Percentiles rank a stretch among this genome's conserved stretches.
Evolutionary conservation across 495 filamentous ascomycete species (phyloP).

Genomic region (Melanomma pulvis-pyrius): DNA sequence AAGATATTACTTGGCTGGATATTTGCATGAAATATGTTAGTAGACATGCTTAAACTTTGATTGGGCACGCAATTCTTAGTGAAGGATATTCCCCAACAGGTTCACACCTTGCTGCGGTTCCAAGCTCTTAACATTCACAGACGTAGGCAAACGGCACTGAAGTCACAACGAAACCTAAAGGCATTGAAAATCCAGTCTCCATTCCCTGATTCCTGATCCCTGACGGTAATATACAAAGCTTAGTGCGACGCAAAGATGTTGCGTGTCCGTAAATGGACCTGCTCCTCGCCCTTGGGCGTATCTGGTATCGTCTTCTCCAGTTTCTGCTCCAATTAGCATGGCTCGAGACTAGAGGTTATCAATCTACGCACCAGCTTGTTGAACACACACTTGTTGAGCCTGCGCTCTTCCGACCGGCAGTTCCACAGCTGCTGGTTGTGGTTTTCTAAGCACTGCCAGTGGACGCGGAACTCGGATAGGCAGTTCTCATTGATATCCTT

Average conservation of each 20-base stretch:
- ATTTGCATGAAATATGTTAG: background rate
- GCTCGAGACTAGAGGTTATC: background rate
- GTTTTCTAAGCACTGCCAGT: slow-evolving; percentile 95
- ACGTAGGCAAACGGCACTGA: background rate
- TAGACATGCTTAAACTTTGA: background rate
- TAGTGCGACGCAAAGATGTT: slow-evolving; percentile 66
- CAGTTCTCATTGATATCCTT: slow-evolving; percentile 96
- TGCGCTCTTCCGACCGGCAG: slow-evolving; percentile 77
- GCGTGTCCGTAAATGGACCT: slow-evolving; percentile 78
- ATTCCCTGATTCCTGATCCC: background rate
- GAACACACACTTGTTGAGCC: slow-evolving; percentile 89
- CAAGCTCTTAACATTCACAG: background rate
- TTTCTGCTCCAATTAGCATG: slow-evolving; percentile 56
- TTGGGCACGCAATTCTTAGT: background rate
- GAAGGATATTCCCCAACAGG: background rate
- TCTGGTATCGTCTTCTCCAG: slow-evolving; percentile 90
- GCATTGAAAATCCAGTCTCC: background rate
- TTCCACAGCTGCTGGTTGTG: slow-evolving; percentile 97
- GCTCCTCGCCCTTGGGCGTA: slow-evolving; percentile 71
- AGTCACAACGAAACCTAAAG: background rate
- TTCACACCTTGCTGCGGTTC: background rate
- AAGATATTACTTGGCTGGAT: too few relatives aligned
- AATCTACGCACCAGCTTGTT: slow-evolving; percentile 78
- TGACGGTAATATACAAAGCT: slow-evolving; percentile 32
- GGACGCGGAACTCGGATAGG: slow-evolving; percentile 82